Evolutionary conservation across 148 eudicot genomes (phyloP), one percentile per base, ranked within the genome.

Genomic region (Beta vulgaris): DNA sequence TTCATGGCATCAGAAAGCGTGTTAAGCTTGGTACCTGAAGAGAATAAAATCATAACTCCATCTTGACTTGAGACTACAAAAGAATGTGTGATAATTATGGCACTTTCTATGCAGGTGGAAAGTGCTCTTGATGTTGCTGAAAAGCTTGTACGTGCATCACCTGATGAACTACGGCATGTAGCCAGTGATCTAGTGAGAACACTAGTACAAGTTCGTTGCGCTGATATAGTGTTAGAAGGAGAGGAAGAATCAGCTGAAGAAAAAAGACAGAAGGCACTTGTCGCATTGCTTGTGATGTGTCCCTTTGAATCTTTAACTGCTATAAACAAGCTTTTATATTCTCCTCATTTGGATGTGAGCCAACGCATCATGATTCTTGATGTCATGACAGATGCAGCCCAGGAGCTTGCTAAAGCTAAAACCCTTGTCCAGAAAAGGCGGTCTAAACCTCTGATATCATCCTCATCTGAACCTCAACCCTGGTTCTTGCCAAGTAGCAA

Each of bases 291-390:
- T 76, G 98, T 85, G 77, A 87, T 69, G 71, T 82, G 87, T 74
- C 97, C 98, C 42, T 81, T 90, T 69, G 96, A 90, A 82, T 87
- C 96, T 71, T 78, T 94, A 15, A 91, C 86, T 71, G 80, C 84
- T 69, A 72, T 86, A 68, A 85, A 86, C 82, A 91, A 94, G 79
- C 82, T 94, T 69, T 69, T 94, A 14, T 90, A 94, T 76, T 91
- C 97, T 65, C 96, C 96, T 71, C 88, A 88, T 77, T 36, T 91
- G 76, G 98, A 94, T 81, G 79, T 88, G 57, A 85, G 96, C 76
- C 98, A 94, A 82, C 89, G 97, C 62, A 77, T 91, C 73, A 86
- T 94, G 97, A 87, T 91, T 69, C 91, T 94, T 62, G 97, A 94
- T 74, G 85, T 90, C 74, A 94, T 94, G 98, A 88, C 92, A 28